phyloP scores from a whole-genome alignment of 352 stramenopile species.

The Globisporangium recalcitrans region DNA sequence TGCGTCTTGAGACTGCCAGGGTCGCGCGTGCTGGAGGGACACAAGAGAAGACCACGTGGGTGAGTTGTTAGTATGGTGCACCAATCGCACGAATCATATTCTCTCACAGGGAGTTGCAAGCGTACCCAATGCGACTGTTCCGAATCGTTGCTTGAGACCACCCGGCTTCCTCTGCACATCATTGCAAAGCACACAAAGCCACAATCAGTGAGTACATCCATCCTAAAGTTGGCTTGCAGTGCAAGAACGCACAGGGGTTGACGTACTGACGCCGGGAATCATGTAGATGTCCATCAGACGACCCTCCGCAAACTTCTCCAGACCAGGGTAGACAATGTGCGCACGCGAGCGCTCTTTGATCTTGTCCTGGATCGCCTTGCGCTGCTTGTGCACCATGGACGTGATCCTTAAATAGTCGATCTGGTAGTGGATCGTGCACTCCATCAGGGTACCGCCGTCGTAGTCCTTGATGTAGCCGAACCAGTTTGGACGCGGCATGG shows the following conservation, averaged over 20 bases:
- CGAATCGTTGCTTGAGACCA: conserved; percentile 82
- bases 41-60: background rate
- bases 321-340: conserved; percentile 65
- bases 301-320: conserved; percentile 71
- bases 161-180: conserved; percentile 65
- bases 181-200: conserved; percentile 7
- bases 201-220: background rate
- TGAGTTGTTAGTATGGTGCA: conserved; percentile 1
- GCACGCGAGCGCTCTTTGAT: conserved; percentile 72
- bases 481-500: conserved; percentile 86
- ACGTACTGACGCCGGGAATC: conserved; percentile 84
- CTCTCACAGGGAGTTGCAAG: background rate
- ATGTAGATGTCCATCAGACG: conserved; percentile 86
- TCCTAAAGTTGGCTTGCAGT: background rate
- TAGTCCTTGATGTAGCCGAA: conserved; percentile 99
- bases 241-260: background rate
- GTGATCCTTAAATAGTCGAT: conserved; percentile 97
- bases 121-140: conserved; percentile 81
- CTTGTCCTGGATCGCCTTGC: conserved; percentile 83
- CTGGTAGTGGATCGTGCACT: conserved; percentile 97
- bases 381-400: conserved; percentile 93
- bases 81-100: background rate
- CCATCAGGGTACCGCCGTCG: conserved; percentile 98
- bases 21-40: conserved; percentile 51
- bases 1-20: conserved; percentile 80